Base-by-base conservation (phyloP, 495 filamentous ascomycete species). In the Neurospora hispaniola region DNA sequence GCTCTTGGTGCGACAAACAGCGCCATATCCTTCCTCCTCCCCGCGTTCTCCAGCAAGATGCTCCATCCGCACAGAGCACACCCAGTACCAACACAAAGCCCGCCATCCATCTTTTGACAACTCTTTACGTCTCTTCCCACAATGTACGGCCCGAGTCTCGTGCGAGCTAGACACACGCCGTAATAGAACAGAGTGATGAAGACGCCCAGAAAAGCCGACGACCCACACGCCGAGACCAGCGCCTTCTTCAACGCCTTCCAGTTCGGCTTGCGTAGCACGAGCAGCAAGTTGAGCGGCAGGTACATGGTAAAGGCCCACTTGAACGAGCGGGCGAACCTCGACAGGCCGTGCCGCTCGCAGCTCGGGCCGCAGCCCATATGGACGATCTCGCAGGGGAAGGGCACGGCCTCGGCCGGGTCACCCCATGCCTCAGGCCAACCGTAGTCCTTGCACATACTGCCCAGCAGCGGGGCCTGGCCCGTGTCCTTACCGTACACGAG, bases 121-220 rank as follows among this genome's bases (percentile, higher is more conserved):
- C 76, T 73, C 27, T 76, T 76, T 0, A 80, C 82, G 48, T 88
- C 84, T 2, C 77, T 81, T 20, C 86, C 83, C 39, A 95, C 82
- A 35, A 96, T 42, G 69, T 82, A 82, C 3, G 94, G 94, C 0
- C 94, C 94, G 10, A 97, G 70, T n/a, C 92, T 84, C 4, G 92
- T 94, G 42, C 94, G 88, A 3, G 91, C 86, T 0, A 97, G 88
- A 78, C 94, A 98, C 8, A 98, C 91, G 39, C 89, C 89, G 80
- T 97, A 97, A 82, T 95, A 98, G 75, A 96, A 96, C 3, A 95
- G 83, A 11, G 87, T 83, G 73, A 97, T 90, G 79, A 96, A 97
- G 0, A 90, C 84, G 1, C 90, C 93, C 3, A 98, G 86, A 81
- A 98, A 97, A 4, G 90, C 86, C 9, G 94, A 94, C 18, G 93